A percentile compares a stretch with the other conserved stretches of the same genome.
Conservation (phyloP, 2,329 filamentous ascomycete genomes). For the Aplosporella prunicola region DNA sequence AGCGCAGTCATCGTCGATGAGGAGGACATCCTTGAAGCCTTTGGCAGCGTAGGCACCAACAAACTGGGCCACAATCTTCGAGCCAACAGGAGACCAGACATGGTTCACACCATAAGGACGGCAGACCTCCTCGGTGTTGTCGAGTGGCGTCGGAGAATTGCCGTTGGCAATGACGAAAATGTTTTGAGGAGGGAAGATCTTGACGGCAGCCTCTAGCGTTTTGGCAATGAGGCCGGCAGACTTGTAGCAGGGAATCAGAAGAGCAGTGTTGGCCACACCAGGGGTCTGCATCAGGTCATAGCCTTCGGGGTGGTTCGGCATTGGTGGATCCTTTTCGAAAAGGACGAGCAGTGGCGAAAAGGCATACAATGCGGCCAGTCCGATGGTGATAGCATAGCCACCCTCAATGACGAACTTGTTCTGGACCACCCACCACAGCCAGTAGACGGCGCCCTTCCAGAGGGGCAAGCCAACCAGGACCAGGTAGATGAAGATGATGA, state of each 20-base stretch:
- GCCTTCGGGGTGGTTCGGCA: background rate
- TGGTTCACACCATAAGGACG: conserved; percentile 37
- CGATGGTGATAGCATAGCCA: conserved; percentile 34
- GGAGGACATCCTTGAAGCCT: conserved; percentile 36
- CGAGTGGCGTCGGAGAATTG: conserved; percentile 37
- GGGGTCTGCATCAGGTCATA: too few species aligned
- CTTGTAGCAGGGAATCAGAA: conserved; percentile 43
- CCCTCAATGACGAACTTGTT: conserved; percentile 33
- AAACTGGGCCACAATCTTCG: conserved; percentile 42
- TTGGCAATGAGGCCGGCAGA: conserved; percentile 33
- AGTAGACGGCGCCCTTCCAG: conserved; percentile 38
- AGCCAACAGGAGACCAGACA: conserved; percentile 40
- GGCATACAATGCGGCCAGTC: conserved; percentile 27
- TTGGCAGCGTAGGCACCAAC: conserved; percentile 39
- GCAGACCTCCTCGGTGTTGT: conserved; percentile 40
- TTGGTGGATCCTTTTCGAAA: conserved; percentile 25
- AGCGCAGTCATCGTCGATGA: conserved; percentile 43
- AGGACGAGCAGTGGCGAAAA: conserved; percentile 24
- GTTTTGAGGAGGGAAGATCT: conserved; percentile 37
- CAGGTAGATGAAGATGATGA: conserved; percentile 35
- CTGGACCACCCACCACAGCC: conserved; percentile 33
- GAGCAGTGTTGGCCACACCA: too few species aligned
- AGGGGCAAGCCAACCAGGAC: conserved; percentile 38
- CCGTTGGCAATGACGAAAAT: conserved; percentile 43
- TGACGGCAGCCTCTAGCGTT: conserved; percentile 36